Conservation (phyloP, 768 basidiomycete species). For the Kwoniella botswanensis region DNA sequence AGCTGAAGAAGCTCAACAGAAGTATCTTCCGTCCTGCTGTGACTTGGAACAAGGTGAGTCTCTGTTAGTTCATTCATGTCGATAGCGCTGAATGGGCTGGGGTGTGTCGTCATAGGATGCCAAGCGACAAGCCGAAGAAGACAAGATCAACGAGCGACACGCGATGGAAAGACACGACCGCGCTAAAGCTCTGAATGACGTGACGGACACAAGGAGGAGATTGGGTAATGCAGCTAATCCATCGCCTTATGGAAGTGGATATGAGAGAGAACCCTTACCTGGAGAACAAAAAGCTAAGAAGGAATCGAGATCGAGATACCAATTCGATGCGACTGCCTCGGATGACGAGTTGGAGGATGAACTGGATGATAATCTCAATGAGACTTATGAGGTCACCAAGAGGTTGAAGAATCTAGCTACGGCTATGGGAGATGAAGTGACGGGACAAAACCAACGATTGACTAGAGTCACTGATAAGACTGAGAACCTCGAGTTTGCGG, state of each 20-base stretch:
- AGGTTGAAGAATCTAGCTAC: constrained; percentile 76
- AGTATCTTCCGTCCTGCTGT: constrained; percentile 94
- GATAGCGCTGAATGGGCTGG: no score
- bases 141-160: constrained; percentile 80
- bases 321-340: constrained; percentile 86
- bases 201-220: constrained; percentile 83
- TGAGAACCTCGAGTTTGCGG: constrained; percentile 71
- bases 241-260: constrained; percentile 58
- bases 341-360: constrained; percentile 97
- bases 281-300: constrained; percentile 66
- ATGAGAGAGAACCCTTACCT: constrained; percentile 62
- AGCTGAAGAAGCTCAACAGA: constrained; percentile 90
- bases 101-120: constrained; percentile 61
- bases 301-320: constrained; percentile 79
- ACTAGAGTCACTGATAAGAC: constrained; percentile 79
- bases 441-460: constrained; percentile 81
- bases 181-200: constrained; percentile 82
- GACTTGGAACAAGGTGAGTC: constrained; percentile 76
- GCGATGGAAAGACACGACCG: constrained; percentile 82
- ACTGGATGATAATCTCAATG: constrained; percentile 86
- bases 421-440: constrained; percentile 86
- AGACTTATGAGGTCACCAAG: constrained; percentile 77
- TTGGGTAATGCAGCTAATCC: constrained; percentile 75
- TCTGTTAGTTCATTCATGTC: no score
- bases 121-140: constrained; percentile 85